A percentile compares a stretch with the other conserved stretches of the same genome.
Evolutionary conservation across 352 stramenopile species (phyloP).

Genomic region (Phytophthora palmivora): DNA sequence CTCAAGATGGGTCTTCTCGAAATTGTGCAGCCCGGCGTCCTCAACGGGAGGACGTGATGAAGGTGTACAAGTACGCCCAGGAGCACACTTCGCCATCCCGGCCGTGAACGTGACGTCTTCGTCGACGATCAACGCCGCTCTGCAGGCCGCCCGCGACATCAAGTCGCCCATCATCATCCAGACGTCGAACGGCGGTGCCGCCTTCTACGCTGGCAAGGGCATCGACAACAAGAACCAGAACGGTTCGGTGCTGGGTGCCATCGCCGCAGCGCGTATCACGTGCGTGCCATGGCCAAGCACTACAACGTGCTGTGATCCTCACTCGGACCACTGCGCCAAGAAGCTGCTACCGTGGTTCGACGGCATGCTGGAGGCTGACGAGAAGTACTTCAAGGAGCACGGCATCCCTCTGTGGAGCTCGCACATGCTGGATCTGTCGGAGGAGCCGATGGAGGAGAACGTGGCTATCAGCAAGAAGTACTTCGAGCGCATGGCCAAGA

Average conservation of each 20-base stretch:
- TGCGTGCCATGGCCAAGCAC: slow-evolving; percentile 95
- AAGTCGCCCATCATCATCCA: slow-evolving; percentile 98
- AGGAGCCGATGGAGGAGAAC: slow-evolving; percentile 98
- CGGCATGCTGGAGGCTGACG: slow-evolving; percentile 94
- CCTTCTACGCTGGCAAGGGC: slow-evolving; percentile 97
- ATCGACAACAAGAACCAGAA: slow-evolving; percentile 96
- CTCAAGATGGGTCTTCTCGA: slow-evolving; percentile 83
- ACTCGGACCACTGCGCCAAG: slow-evolving; percentile 99
- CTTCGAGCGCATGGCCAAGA: slow-evolving; percentile 97
- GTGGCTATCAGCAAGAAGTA: slow-evolving; percentile 98
- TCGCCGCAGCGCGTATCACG: slow-evolving; percentile 96
- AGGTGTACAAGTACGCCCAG: slow-evolving; percentile 94
- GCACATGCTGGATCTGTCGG: slow-evolving; percentile 99
- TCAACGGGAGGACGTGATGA: slow-evolving; percentile 90
- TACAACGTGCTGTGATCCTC: slow-evolving; percentile 98
- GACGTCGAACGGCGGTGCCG: slow-evolving; percentile 97
- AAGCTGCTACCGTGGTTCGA: slow-evolving; percentile 98
- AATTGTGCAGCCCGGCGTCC: slow-evolving; percentile 84
- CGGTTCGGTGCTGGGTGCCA: slow-evolving; percentile 66
- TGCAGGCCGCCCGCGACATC: slow-evolving; percentile 97
- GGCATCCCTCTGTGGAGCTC: slow-evolving; percentile 97
- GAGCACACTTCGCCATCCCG: slow-evolving; percentile 97
- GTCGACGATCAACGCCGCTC: slow-evolving; percentile 96
- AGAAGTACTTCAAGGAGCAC: slow-evolving; percentile 96
- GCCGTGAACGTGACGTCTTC: slow-evolving; percentile 98